Base-by-base conservation (phyloP, 805 yeast species). In the Ogataea pilisensis region DNA sequence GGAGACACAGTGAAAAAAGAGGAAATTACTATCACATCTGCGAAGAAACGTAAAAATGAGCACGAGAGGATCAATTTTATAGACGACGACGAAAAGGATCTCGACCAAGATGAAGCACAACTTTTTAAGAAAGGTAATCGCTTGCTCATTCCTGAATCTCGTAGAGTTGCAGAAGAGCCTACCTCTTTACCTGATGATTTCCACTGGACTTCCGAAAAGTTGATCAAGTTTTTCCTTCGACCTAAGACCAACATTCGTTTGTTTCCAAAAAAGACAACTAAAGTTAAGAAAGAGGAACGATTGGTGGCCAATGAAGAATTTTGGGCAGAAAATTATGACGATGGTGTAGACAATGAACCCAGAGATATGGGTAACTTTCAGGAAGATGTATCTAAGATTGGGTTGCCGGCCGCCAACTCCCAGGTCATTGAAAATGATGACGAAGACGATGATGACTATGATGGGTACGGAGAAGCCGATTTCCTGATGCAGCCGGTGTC, bases 141-240 rank as follows among this genome's bases (percentile, higher is more conserved):
- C 16, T 61, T 73, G 19, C 68, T 66, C 33, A 48, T 76, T 27
- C 71, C 80, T 3, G 63, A 66, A 38, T 56, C 67, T 5, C 65
- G 66, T 34, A 58, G 72, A 56, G 55, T 57, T 20, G 31, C 43
- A 8, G 19, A 29, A 17, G 49, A 43, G 5, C 22, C 36, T 19
- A 48, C 49, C 8, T 45, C 51, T 2, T 22, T 58, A 12, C 64
- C 73, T 4, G 65, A 64, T 3, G 60, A 69, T 28, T 68, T 68
- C 36, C 80, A 75, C 46, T 87, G 85, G 60, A 75, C 82, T 5
- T 80, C 95, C 0, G 76, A 76, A 37, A 73, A 78, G 42, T 70
- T 91, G 41, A 75, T 85, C 8, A 74, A 73, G 42, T 66, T 87
- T 26, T 85, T 85, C 55, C 64, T 82, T 34, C 85, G 85, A 57